A percentile compares a stretch with the other conserved stretches of the same genome.
Evolutionary conservation across 345 rosid species (phyloP).

Genomic region (Anacardium occidentale): DNA sequence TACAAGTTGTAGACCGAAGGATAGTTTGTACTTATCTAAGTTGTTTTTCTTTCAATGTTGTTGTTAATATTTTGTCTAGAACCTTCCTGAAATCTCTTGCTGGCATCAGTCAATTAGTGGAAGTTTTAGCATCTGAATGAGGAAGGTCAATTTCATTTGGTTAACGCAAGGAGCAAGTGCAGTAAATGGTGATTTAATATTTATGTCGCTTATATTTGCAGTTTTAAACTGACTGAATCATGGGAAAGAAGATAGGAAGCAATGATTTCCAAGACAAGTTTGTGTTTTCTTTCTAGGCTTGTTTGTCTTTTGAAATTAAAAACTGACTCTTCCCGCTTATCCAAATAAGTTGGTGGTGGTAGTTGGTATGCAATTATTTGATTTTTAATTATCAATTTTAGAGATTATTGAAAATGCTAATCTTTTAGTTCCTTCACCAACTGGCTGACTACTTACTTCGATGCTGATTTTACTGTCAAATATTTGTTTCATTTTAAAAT

Average conservation of each 20-base stretch:
- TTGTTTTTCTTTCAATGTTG: not conserved
- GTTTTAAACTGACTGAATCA: not conserved
- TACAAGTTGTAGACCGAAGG: too few species aligned
- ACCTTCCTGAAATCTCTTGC: not conserved
- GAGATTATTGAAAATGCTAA: not conserved
- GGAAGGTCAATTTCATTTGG: conserved; percentile 4
- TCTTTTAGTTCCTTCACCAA: not conserved
- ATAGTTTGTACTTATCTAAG: not conserved
- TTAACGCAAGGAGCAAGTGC: not conserved
- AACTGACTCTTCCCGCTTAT: not conserved
- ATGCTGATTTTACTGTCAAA: not conserved
- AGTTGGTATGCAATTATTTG: not conserved
- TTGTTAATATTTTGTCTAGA: not conserved
- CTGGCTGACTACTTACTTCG: not conserved
- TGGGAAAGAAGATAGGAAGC: not conserved
- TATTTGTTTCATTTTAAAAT: not conserved
- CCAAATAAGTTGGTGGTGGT: not conserved
- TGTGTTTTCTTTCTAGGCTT: not conserved
- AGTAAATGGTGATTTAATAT: not conserved
- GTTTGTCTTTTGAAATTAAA: not conserved
- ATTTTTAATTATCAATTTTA: not conserved
- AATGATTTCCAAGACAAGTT: not conserved
- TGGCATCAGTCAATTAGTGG: not conserved
- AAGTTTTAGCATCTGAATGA: not conserved
- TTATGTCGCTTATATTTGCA: not conserved